Base-by-base conservation (phyloP, 306 rosid species). In the Citrullus amarus region DNA sequence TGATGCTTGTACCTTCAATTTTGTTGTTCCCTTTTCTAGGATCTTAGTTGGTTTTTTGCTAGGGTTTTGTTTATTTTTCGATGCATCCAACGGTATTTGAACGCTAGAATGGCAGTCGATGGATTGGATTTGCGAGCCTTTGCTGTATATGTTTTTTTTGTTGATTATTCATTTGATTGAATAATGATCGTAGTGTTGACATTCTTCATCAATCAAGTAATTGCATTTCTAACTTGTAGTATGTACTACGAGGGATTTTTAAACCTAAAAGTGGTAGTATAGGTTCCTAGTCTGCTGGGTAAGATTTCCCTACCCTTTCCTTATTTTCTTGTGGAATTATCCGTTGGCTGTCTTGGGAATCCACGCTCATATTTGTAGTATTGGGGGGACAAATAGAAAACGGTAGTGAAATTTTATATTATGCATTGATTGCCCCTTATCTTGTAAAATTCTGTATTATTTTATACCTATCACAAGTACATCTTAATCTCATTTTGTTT, bases 1-100 rank as follows among this genome's bases (percentile, higher is more conserved):
- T n/a, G 6, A 28, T 54, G 8, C 25, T 54, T 71, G 14, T 68
- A 16, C n/a, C 28, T 67, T 34, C 13, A 28, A 36, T 53, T 72
- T 43, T 13, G 15, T 74, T 61, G 0, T 51, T 20, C 9, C 18
- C 2, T 18, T 44, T 43, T 15, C 30, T 11, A 67, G 73, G 73
- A 38, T 69, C 75, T 20, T 44, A 5, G 15, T 69, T 44, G 38
- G 75, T 41, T 68, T 43, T 4, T 43, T 5, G 17, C 54, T 68
- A 68, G 75, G 75, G 75, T 68, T 70, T 70, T 70, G 58, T 70
- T 70, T 70, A 0, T 48, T 46, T 70, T 25, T 6, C 39, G 76
- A 48, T 70, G 39, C 57, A 70, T 70, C 22, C 32, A 20, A 39
- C 46, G 48, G 48, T 39, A 1, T 39, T 67, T 38, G 0, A 17